These are phyloP conservation scores for Cladosporium sp. DNA, from an alignment of 2,329 filamentous ascomycete species.

Conservation along the genomic window DNA sequence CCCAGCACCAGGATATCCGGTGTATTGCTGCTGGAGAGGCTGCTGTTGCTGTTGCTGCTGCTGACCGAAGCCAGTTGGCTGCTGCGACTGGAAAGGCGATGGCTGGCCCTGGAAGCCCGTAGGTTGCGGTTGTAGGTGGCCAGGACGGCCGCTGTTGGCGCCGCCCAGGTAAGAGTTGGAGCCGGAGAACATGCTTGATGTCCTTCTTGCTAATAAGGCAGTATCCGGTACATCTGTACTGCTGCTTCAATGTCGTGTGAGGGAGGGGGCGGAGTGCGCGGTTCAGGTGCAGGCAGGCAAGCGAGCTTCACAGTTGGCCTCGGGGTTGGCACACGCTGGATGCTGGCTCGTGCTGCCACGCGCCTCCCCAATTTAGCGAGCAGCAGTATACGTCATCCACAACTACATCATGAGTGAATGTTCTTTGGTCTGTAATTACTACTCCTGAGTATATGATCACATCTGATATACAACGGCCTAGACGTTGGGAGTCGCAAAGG, in stretches of 20 bases:
- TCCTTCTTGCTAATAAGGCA: background rate
- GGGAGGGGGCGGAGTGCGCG: slow-evolving; percentile 6
- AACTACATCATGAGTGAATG: background rate
- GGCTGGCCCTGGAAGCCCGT: slow-evolving; percentile 57
- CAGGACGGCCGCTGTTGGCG: slow-evolving; percentile 71
- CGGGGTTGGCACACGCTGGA: background rate
- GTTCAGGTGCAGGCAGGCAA: background rate
- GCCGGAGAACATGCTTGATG: slow-evolving; percentile 76
- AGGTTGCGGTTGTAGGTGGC: slow-evolving; percentile 55
- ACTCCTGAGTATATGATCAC: too few species aligned
- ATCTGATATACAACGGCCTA: too few species aligned
- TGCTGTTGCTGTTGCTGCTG: slow-evolving; percentile 39
- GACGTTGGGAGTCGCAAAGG: too few species aligned
- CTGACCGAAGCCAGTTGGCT: slow-evolving; percentile 53
- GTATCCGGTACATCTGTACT: background rate
- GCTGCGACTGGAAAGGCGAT: slow-evolving; percentile 56
- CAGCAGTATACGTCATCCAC: background rate
- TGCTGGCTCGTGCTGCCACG: slow-evolving; percentile 2
- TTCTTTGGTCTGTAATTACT: too few species aligned
- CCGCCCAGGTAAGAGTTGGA: slow-evolving; percentile 83
- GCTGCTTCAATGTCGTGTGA: slow-evolving; percentile 2
- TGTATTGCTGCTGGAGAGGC: slow-evolving; percentile 65
- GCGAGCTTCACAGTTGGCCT: slow-evolving; percentile 1
- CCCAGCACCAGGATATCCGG: slow-evolving; percentile 57
- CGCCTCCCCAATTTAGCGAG: background rate